Evolutionary conservation across 345 rosid species (phyloP), one percentile per base, ranked within the genome.

Genomic region (Diplotaxis tenuifolia): DNA sequence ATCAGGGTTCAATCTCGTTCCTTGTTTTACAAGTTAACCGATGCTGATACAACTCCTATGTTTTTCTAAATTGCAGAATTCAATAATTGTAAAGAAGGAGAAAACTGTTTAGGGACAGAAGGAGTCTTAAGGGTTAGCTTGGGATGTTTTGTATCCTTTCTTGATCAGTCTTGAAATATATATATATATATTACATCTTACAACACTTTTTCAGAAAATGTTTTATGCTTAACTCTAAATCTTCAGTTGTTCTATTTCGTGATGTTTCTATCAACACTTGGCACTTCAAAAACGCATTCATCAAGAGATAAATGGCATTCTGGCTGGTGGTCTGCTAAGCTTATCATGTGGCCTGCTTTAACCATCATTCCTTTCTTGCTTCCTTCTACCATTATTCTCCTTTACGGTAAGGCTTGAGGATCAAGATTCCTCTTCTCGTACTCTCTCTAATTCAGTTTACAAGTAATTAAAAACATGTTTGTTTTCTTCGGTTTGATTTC

Each of bases 131-230:
- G 98, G 1, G 95, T 94, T 65, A 94, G 98, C 93, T 81, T 94
- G 80, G 97, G 98, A 77, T 94, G 98, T 76, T 91, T 88, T 80
- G 93, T 91, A 89, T 94, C 98, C 98, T 90, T 85, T 53, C 69
- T 70, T 76, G 70, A 56, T 40, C 57, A 64, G 7, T 38, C 32
- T 3, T 72, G 29, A 10, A 56, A 34, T 56, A 60, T 60, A 34
- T 25, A 7, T 49, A n/a, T 36, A 9, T n/a, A 45, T 32, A 28
- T 49, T 57, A 25, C 27, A 29, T 59, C 22, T 58, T 59, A 29
- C 45, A 61, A 61, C 28, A 58, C 54, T 16, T 47, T 47, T 7
- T 47, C 47, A 9, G 25, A 49, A 40, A 66, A 36, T 62, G 42
- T 32, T 70, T 65, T 70, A 56, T 6, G 75, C 88, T 87, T 87